These are phyloP conservation scores for Acacia confusa DNA, from an alignment of 306 rosid genomes.

Conservation along the genomic window DNA sequence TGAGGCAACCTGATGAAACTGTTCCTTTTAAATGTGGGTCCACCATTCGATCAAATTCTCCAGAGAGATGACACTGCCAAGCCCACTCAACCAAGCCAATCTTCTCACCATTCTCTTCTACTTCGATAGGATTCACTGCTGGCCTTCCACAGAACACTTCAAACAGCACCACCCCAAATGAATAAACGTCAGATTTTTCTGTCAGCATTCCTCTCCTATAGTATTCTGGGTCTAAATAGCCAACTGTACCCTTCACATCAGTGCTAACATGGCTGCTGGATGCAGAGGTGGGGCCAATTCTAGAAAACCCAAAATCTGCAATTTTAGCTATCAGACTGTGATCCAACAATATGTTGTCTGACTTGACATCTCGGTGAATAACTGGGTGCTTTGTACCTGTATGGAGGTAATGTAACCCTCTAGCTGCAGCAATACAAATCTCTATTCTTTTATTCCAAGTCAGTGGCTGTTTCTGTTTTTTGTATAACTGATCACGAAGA, in stretches of 20 bases:
- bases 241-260: slow-evolving; percentile 42
- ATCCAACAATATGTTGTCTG: slow-evolving; percentile 56
- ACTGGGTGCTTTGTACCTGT: slow-evolving; percentile 37
- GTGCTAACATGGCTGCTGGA: slow-evolving; percentile 44
- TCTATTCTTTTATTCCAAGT: slow-evolving; percentile 48
- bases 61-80: slow-evolving; percentile 26
- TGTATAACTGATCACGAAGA: slow-evolving; percentile 49
- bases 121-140: slow-evolving; percentile 31
- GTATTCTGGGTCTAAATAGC: slow-evolving; percentile 54
- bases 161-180: slow-evolving; percentile 62
- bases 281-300: slow-evolving; percentile 26
- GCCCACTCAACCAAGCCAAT: slow-evolving; percentile 51
- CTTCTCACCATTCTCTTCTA: slow-evolving; percentile 37
- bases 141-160: slow-evolving; percentile 54
- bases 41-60: slow-evolving; percentile 34
- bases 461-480: slow-evolving; percentile 27
- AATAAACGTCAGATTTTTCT: slow-evolving; percentile 59
- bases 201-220: slow-evolving; percentile 37
- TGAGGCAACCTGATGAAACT: slow-evolving; percentile 34
- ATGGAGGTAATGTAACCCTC: slow-evolving; percentile 62
- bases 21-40: slow-evolving; percentile 37
- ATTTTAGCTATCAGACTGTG: slow-evolving; percentile 42
- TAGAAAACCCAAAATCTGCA: slow-evolving; percentile 61
- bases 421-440: slow-evolving; percentile 52
- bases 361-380: slow-evolving; percentile 60